Conservation (phyloP, 192 early-diverging fungal genomes). For the Umbelopsis ramanniana region DNA sequence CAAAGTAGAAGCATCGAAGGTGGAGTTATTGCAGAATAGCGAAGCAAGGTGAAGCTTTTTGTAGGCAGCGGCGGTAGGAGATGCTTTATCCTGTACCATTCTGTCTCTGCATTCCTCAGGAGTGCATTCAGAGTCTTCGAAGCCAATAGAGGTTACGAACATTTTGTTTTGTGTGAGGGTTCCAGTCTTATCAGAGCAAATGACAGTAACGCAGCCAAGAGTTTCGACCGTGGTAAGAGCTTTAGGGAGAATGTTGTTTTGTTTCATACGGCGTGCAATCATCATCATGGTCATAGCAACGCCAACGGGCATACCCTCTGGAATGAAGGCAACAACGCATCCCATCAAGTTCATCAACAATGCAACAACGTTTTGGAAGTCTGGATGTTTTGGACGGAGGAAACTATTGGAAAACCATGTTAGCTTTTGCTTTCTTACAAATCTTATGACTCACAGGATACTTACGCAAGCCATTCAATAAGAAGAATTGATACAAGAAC, state of each 20-base stretch:
- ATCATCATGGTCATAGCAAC: slow-evolving; percentile 74
- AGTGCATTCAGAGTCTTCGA: slow-evolving; percentile 45
- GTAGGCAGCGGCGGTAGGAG: slow-evolving; percentile 20
- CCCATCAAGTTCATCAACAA: slow-evolving; percentile 57
- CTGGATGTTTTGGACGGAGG: slow-evolving; percentile 54
- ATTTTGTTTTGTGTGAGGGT: slow-evolving; percentile 82
- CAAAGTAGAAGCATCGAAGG: slow-evolving; percentile 54
- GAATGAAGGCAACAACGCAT: slow-evolving; percentile 71
- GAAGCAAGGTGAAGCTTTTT: slow-evolving; percentile 48
- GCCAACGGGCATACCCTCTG: slow-evolving; percentile 75
- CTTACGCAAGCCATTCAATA: slow-evolving; percentile 48
- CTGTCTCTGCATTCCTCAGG: slow-evolving; percentile 29
- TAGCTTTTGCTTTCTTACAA: not conserved
- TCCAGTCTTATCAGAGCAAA: slow-evolving; percentile 85
- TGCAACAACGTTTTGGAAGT: slow-evolving; percentile 52
- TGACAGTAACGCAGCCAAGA: slow-evolving; percentile 74
- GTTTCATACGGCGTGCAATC: slow-evolving; percentile 73
- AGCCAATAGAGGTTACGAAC: slow-evolving; percentile 53
- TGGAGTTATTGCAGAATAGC: slow-evolving; percentile 64
- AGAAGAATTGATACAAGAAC: slow-evolving; percentile 54
- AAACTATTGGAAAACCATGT: slow-evolving; percentile 24
- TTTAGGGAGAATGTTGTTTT: slow-evolving; percentile 71
- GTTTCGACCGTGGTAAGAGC: slow-evolving; percentile 85
- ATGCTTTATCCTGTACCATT: slow-evolving; percentile 20
- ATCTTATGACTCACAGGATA: not conserved